Conservation (phyloP, 2,329 filamentous ascomycete genomes). For the Talaromyces sp. region DNA sequence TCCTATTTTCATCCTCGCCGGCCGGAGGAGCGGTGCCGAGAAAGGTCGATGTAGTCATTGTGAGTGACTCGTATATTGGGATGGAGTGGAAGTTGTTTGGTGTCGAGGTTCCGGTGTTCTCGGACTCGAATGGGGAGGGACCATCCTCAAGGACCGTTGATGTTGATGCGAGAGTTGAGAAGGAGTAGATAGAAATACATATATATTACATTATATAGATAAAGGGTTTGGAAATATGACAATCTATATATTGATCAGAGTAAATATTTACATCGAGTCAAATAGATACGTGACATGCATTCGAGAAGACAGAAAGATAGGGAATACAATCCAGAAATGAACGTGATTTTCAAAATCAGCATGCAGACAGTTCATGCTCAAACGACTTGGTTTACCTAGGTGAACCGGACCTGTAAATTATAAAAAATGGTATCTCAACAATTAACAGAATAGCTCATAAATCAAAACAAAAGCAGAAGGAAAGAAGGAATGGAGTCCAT, state of each 20-base stretch:
- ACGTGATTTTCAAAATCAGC: conserved; percentile 3
- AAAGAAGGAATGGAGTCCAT: background rate
- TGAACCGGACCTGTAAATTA: background rate
- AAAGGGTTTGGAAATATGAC: background rate
- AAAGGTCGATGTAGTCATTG: conserved; percentile 67
- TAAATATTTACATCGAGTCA: background rate
- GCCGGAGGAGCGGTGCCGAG: conserved; percentile 46
- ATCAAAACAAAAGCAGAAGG: background rate
- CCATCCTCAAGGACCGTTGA: conserved; percentile 13
- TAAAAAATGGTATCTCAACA: conserved; percentile 14
- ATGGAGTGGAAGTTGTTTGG: conserved; percentile 60
- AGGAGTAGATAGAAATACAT: background rate
- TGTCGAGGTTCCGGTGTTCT: conserved; percentile 48
- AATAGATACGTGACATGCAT: no score
- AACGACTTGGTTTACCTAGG: background rate
- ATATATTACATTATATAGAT: background rate
- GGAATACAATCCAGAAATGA: background rate
- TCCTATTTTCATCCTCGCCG: conserved; percentile 1
- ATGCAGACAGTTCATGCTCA: background rate
- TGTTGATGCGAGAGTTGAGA: conserved; percentile 10
- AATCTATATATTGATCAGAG: background rate
- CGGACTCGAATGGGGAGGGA: conserved; percentile 4
- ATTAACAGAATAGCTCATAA: background rate
- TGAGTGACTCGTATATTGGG: conserved; percentile 85
- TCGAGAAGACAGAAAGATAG: no score